Percentiles rank a stretch among this genome's conserved stretches.
These are phyloP conservation scores for Penicillium cataractarum DNA, from an alignment of 495 filamentous ascomycete genomes.

Conservation along the genomic window DNA sequence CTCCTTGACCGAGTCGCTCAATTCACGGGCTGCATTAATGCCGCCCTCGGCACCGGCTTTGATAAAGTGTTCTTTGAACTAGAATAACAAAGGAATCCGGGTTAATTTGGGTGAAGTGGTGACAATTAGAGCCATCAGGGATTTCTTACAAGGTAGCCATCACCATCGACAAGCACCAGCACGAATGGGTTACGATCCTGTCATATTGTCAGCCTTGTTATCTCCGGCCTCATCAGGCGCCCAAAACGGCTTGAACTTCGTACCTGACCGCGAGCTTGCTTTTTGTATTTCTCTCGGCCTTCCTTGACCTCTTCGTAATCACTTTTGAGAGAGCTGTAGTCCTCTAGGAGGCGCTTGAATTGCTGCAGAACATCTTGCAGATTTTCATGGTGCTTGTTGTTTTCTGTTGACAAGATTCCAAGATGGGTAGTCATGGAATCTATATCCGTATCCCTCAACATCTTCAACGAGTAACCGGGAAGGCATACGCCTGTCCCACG, in stretches of 20 bases:
- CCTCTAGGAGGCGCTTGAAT: constrained; percentile 48
- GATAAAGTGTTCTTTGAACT: constrained; percentile 61
- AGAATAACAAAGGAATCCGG: constrained; percentile 60
- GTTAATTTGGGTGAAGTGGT: constrained; percentile 32
- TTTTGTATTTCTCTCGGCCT: constrained; percentile 56
- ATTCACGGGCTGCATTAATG: constrained; percentile 54
- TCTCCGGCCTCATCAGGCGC: background rate
- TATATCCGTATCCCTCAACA: constrained; percentile 48
- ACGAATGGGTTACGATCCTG: constrained; percentile 9
- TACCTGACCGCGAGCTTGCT: constrained; percentile 53
- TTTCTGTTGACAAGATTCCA: constrained; percentile 31
- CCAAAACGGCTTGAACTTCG: constrained; percentile 2
- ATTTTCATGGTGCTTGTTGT: constrained; percentile 39
- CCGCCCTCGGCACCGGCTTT: constrained; percentile 58
- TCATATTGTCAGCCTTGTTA: constrained; percentile 7
- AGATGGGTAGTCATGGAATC: constrained; percentile 36
- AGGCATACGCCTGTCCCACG: constrained; percentile 31
- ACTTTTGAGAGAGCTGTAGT: constrained; percentile 57
- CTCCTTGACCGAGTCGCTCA: constrained; percentile 54
- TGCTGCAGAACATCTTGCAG: constrained; percentile 41
- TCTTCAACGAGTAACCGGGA: constrained; percentile 27
- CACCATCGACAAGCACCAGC: constrained; percentile 1
- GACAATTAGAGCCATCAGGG: constrained; percentile 8
- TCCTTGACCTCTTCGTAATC: constrained; percentile 62
- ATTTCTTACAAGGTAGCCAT: constrained; percentile 34